Conservation (phyloP, 2,329 filamentous ascomycete species). For the Microdochium bolleyi region DNA sequence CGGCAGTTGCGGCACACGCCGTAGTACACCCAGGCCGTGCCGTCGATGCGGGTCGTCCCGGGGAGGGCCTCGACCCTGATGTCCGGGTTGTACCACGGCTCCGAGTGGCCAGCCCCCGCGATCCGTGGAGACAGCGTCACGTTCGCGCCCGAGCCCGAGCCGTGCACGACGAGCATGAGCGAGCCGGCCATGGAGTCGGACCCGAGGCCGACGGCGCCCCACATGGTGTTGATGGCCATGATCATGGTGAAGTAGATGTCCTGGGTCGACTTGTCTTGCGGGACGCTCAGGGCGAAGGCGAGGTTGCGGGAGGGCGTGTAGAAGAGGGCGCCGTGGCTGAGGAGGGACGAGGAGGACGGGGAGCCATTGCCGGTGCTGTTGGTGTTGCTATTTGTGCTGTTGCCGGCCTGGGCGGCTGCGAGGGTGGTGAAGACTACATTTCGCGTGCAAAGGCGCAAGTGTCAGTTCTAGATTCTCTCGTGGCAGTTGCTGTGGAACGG, state of each 20-base stretch:
- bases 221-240: constrained; percentile 35
- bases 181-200: constrained; percentile 40
- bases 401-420: not conserved
- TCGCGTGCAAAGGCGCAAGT: too few relatives aligned
- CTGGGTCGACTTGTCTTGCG: constrained; percentile 48
- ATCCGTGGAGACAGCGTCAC: constrained; percentile 50
- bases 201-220: constrained; percentile 49
- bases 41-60: constrained; percentile 38
- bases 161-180: constrained; percentile 48
- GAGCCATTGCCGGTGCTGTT: not conserved
- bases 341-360: too few relatives aligned
- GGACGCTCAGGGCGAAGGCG: constrained; percentile 65
- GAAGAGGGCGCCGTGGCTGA: constrained; percentile 9
- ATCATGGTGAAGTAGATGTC: constrained; percentile 48
- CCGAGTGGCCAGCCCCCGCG: constrained; percentile 35
- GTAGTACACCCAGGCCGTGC: constrained; percentile 36
- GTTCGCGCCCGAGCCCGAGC: constrained; percentile 33
- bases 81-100: constrained; percentile 38
- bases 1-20: constrained; percentile 46
- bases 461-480: too few relatives aligned
- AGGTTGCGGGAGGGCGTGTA: constrained; percentile 19
- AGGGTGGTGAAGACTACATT: not conserved
- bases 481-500: not conserved
- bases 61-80: constrained; percentile 34
- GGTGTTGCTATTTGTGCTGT: not conserved